Percentiles rank a stretch among this genome's conserved stretches.
phyloP scores from a whole-genome alignment of 345 rosid genomes.

The Melaleuca quinquenervia region DNA sequence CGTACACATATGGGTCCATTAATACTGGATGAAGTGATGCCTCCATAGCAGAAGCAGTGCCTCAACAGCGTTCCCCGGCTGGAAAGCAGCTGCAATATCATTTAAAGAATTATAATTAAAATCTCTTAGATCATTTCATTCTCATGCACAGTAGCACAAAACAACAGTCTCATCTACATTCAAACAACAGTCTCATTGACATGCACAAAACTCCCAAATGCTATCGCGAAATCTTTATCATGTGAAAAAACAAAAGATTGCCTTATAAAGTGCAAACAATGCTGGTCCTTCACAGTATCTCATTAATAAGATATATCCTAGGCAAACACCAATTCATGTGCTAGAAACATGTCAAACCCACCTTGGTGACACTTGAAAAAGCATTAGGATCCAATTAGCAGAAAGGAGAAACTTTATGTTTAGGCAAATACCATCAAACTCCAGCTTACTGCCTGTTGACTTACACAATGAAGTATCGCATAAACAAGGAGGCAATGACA shows the following conservation, averaged over 20 bases:
- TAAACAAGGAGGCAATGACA: background rate
- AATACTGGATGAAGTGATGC: slow-evolving; percentile 8
- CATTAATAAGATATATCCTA: background rate
- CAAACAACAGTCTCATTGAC: background rate
- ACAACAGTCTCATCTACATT: background rate
- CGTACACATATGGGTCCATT: slow-evolving; percentile 40
- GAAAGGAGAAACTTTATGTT: background rate
- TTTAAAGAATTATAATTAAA: background rate
- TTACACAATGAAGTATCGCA: background rate
- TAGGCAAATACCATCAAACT: background rate
- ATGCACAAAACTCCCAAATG: background rate
- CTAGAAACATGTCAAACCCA: background rate
- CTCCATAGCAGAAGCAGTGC: slow-evolving; percentile 31
- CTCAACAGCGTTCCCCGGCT: slow-evolving; percentile 35
- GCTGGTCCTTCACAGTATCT: background rate
- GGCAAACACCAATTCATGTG: background rate
- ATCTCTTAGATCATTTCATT: background rate
- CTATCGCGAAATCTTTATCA: background rate
- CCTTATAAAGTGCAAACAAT: background rate
- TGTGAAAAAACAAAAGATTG: background rate
- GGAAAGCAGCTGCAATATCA: slow-evolving; percentile 56
- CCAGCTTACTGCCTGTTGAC: background rate
- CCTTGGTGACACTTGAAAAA: background rate
- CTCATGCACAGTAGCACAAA: background rate
- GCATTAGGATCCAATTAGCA: background rate